phyloP scores from a whole-genome alignment of 768 basidiomycete species.

The Mycena galopus region DNA sequence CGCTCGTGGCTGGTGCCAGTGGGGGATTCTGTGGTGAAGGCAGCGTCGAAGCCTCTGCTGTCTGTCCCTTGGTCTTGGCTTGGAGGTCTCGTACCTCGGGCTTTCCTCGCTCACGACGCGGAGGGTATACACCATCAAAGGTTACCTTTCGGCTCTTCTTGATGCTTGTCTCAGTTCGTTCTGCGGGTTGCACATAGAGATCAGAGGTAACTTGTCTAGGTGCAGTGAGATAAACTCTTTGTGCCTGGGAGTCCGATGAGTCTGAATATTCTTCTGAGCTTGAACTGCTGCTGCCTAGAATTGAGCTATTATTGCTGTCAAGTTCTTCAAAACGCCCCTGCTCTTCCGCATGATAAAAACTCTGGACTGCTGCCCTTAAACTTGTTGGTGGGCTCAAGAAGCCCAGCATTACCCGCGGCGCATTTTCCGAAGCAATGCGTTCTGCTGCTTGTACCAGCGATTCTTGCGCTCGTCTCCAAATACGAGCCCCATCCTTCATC shows the following conservation, averaged over 20 bases:
- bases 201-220: too few species aligned
- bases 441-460: background rate
- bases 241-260: too few species aligned
- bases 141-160: background rate
- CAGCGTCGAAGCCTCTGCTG: too few species aligned
- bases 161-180: background rate
- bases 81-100: too few species aligned
- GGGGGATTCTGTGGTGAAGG: too few species aligned
- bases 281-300: background rate
- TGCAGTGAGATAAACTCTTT: too few species aligned
- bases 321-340: too few species aligned
- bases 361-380: too few species aligned
- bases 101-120: too few species aligned
- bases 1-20: too few species aligned
- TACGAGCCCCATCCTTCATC: background rate
- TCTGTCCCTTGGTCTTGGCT: background rate
- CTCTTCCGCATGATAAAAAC: too few species aligned
- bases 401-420: background rate
- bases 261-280: background rate
- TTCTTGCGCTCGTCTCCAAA: background rate
- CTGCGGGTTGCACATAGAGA: background rate
- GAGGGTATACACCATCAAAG: too few species aligned
- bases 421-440: background rate
- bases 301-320: background rate
- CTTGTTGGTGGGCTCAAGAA: background rate